These are phyloP conservation scores for Boletus sp. DNA, from an alignment of 1,284 basidiomycete species.

Conservation along the genomic window DNA sequence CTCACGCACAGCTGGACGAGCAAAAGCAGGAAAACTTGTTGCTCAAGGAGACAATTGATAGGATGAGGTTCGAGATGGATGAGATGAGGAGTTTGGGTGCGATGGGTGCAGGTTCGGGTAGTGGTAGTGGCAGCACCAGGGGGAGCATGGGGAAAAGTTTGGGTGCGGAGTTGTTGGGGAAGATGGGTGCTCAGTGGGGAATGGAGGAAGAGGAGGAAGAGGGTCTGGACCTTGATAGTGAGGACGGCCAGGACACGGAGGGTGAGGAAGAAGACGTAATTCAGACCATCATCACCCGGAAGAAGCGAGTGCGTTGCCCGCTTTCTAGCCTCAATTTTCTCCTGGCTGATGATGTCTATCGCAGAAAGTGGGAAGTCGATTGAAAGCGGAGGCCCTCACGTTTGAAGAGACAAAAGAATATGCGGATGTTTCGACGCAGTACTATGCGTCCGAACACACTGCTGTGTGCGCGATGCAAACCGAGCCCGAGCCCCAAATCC, in stretches of 20 bases:
- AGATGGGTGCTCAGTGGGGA: conserved; percentile 46
- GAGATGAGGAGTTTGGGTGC: conserved; percentile 62
- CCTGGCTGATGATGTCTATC: conserved; percentile 12
- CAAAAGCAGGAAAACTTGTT: conserved; percentile 90
- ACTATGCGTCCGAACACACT: conserved; percentile 51
- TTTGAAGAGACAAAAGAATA: conserved; percentile 69
- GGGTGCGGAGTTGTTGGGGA: conserved; percentile 72
- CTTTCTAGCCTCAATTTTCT: neutral
- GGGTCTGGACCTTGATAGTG: conserved; percentile 40
- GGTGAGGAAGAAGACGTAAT: conserved; percentile 71
- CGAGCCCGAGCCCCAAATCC: conserved; percentile 31
- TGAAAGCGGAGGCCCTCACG: conserved; percentile 47
- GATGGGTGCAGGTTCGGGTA: conserved; percentile 37
- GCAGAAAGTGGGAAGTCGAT: conserved; percentile 65
- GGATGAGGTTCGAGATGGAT: conserved; percentile 86
- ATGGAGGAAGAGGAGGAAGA: conserved; percentile 37
- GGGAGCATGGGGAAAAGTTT: conserved; percentile 69
- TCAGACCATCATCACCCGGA: conserved; percentile 77
- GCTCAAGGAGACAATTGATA: conserved; percentile 90
- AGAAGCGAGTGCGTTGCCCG: conserved; percentile 55
- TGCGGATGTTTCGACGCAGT: conserved; percentile 63
- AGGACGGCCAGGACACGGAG: conserved; percentile 52
- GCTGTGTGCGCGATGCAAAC: conserved; percentile 37
- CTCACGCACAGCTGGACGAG: conserved; percentile 71
- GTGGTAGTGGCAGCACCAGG: conserved; percentile 47